Evolutionary conservation across 2,329 filamentous ascomycete genomes (phyloP).

Genomic region (Trichoderma cornu-damae): DNA sequence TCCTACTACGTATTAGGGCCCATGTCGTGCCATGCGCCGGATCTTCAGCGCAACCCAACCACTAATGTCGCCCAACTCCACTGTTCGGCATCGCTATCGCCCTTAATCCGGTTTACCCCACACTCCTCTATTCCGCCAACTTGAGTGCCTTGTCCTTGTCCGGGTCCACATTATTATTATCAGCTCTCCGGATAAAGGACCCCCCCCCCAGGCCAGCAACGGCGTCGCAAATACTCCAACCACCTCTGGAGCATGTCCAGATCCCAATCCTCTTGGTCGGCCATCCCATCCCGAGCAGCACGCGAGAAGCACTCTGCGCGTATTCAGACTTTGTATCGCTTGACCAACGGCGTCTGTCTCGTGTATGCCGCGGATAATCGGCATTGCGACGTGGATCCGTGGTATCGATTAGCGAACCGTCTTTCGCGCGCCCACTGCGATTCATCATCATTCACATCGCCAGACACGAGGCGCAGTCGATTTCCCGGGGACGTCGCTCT

Average conservation of each 20-base stretch:
- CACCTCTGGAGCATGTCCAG: background rate
- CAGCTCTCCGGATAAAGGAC: slow-evolving; percentile 16
- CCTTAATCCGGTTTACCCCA: slow-evolving; percentile 6
- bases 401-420: slow-evolving; percentile 4
- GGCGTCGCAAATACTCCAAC: background rate
- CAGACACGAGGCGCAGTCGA: background rate
- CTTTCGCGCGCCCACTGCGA: slow-evolving; percentile 6
- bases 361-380: background rate
- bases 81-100: background rate
- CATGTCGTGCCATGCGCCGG: background rate
- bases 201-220: background rate
- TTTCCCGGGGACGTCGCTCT: background rate
- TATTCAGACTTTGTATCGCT: background rate
- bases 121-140: slow-evolving; percentile 15
- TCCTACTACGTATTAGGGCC: too few species aligned
- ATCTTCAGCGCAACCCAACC: background rate
- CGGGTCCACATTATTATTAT: background rate
- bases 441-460: background rate
- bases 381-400: background rate
- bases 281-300: background rate
- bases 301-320: background rate
- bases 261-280: background rate
- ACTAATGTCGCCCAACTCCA: background rate
- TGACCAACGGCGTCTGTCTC: background rate
- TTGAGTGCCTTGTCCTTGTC: slow-evolving; percentile 6